A percentile compares a stretch with the other conserved stretches of the same genome.
These are phyloP conservation scores for Cyclanthera cordifolia DNA, from an alignment of 306 rosid genomes.

Conservation along the genomic window DNA sequence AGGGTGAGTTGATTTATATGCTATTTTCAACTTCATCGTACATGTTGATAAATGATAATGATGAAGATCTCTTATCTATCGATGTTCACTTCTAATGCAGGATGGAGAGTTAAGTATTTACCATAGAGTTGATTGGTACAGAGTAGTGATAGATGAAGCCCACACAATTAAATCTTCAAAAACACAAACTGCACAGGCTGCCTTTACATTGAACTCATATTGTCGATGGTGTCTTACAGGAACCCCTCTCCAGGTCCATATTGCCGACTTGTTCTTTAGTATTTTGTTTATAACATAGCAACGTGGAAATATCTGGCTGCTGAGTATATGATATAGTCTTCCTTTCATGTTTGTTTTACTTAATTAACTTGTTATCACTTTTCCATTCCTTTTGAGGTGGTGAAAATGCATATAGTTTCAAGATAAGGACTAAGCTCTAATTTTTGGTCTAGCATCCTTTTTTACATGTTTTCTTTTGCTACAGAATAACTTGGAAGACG, in stretches of 20 bases:
- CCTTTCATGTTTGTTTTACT: background rate
- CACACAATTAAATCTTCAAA: constrained; percentile 57
- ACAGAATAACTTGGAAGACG: constrained; percentile 85
- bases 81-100: constrained; percentile 23
- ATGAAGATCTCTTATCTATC: background rate
- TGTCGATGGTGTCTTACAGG: constrained; percentile 96
- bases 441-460: background rate
- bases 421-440: background rate
- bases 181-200: constrained; percentile 51
- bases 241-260: constrained; percentile 74
- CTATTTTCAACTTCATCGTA: background rate
- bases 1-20: constrained; percentile 29
- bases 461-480: constrained; percentile 1
- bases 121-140: constrained; percentile 59
- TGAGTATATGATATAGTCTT: background rate
- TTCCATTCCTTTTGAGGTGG: background rate
- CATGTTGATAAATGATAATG: background rate
- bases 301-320: background rate
- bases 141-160: constrained; percentile 94
- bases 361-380: background rate
- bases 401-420: background rate
- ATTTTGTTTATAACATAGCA: background rate
- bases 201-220: constrained; percentile 50
- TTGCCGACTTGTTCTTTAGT: background rate
- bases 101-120: constrained; percentile 53